Base-by-base conservation (phyloP, 2,329 filamentous ascomycete species). In the Alternaria postmessia region DNA sequence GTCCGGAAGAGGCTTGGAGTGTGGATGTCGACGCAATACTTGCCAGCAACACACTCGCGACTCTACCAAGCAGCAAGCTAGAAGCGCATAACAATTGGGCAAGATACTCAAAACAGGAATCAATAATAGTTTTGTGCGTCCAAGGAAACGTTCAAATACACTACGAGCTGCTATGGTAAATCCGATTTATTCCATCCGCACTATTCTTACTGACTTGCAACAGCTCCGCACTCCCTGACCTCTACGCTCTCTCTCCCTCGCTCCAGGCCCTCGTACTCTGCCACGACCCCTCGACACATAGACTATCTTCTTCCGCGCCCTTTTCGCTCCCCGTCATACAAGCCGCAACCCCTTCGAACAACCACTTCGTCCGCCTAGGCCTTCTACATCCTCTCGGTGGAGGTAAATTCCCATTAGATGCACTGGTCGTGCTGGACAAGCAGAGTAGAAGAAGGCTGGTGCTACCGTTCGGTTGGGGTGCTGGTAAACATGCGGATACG, bases 381-480 rank as follows among this genome's bases (percentile, higher is more conserved):
- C 70, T 83, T 7, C 67, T 82, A 24, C 80, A 83, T 61, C 81
- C 81, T 3, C 72, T 82, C 4, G 81, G 81, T 41, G 80, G 80
- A 54, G 81, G 81, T 2, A 78, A 79, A 44, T 70, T 75, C 22
- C 79, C 79, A 2, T 66, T 83, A 11, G 81, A 82, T 61, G 80
- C 81, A 5, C 69, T 83, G n/a, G 80, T 81, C 5, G 76, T 82
- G 2, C 57, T 82, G 3, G 81, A 83, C 61, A 63, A 61, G 5
- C 66, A 66, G 12, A 75, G 75, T 1, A 70, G 75, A 38, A 70
- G 79, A 22, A 74, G 81, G 51, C 67, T 82, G 54, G 74, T 82
- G 12, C 62, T 83, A 48, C 81, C 81, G 1, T 79, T 82, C 61
- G 80, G 80, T 3, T 82, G 81, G 81, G 80, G 81, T 14, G 78